A percentile compares a stretch with the other conserved stretches of the same genome.
These are phyloP conservation scores for Vitis hybrid DNA, from an alignment of 177 flowering plant species.

Conservation along the genomic window DNA sequence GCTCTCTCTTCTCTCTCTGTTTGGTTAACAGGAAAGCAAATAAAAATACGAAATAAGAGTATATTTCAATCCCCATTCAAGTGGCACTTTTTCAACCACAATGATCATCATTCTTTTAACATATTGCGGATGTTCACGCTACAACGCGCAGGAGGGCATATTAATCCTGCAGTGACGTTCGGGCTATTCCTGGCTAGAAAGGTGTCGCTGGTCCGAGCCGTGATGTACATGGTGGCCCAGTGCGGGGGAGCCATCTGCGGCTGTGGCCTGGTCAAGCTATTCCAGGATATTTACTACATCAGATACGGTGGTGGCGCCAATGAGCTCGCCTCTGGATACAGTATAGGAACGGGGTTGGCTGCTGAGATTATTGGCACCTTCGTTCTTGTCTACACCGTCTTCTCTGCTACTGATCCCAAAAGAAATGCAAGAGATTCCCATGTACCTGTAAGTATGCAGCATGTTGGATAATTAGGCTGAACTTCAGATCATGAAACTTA, in stretches of 20 bases:
- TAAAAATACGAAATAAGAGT: too few species aligned
- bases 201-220: conserved; percentile 49
- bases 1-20: not conserved
- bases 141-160: conserved; percentile 29
- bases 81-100: too few species aligned
- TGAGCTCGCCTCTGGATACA: conserved; percentile 38
- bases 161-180: conserved; percentile 38
- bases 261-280: conserved; percentile 45
- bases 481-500: too few species aligned
- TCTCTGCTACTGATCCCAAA: conserved; percentile 64
- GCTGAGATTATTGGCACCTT: conserved; percentile 54
- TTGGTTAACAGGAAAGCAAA: too few species aligned
- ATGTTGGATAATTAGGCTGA: too few species aligned
- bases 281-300: conserved; percentile 36
- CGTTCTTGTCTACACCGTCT: conserved; percentile 49
- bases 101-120: too few species aligned
- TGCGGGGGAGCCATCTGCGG: conserved; percentile 54
- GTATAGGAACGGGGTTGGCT: conserved; percentile 41
- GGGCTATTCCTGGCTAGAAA: conserved; percentile 47
- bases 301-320: conserved; percentile 53
- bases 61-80: too few species aligned
- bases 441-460: conserved; percentile 39
- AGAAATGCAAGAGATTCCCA: conserved; percentile 56
- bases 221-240: conserved; percentile 57
- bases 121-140: not conserved